A percentile compares a stretch with the other conserved stretches of the same genome.
Conservation (phyloP, 495 filamentous ascomycete species). For the Talaromyces stipitatus region DNA sequence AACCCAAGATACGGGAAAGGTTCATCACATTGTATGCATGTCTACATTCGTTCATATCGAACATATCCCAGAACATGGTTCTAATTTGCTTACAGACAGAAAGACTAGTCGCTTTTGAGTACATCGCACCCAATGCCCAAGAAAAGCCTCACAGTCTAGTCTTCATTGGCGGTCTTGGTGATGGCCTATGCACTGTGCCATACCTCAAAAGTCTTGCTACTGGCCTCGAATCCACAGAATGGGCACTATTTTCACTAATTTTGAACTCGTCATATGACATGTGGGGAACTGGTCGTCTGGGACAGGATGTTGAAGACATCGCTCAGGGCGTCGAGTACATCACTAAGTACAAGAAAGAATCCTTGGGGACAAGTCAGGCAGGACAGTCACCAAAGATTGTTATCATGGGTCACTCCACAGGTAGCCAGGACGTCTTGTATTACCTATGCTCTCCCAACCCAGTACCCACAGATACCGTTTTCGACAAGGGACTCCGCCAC, state of each 20-base stretch:
- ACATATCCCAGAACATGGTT: neutral
- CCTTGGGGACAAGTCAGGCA: constrained; percentile 9
- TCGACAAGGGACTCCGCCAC: constrained; percentile 17
- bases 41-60: neutral
- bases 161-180: constrained; percentile 78
- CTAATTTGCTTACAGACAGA: constrained; percentile 27
- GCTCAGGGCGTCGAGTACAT: constrained; percentile 66
- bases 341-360: constrained; percentile 24
- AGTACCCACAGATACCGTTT: constrained; percentile 10
- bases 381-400: constrained; percentile 51
- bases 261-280: constrained; percentile 59
- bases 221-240: constrained; percentile 50
- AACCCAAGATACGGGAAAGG: constrained; percentile 2
- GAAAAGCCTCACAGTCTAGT: constrained; percentile 59
- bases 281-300: constrained; percentile 64
- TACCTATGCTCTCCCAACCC: constrained; percentile 48
- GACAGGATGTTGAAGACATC: constrained; percentile 67
- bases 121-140: constrained; percentile 23
- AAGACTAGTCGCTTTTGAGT: constrained; percentile 54
- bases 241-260: constrained; percentile 54
- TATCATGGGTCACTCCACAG: constrained; percentile 81
- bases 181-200: constrained; percentile 63
- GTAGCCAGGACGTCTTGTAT: constrained; percentile 80
- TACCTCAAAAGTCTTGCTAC: constrained; percentile 50
- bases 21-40: constrained; percentile 4